These are phyloP conservation scores for Lipomyces anomalus DNA, from an alignment of 805 yeast genomes.

Conservation along the genomic window DNA sequence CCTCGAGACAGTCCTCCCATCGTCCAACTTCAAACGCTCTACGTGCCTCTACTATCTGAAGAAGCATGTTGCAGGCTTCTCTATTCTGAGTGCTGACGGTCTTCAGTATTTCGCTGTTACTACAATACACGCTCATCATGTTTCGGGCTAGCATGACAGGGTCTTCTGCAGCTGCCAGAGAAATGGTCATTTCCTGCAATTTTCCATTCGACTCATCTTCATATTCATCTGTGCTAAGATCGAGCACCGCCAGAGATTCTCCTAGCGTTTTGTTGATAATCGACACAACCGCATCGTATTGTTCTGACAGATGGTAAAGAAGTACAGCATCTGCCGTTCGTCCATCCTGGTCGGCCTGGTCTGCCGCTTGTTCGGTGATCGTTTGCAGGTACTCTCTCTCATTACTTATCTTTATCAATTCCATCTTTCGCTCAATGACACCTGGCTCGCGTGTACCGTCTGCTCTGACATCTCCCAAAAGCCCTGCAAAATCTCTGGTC, in stretches of 20 bases:
- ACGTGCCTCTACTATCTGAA: constrained; percentile 65
- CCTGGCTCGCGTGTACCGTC: constrained; percentile 80
- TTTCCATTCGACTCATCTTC: no score
- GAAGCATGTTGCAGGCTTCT: constrained; percentile 58
- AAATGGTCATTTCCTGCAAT: constrained; percentile 32
- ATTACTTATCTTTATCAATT: constrained; percentile 53
- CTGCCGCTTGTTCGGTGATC: constrained; percentile 81
- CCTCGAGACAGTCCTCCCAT: constrained; percentile 53
- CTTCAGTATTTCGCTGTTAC: constrained; percentile 55
- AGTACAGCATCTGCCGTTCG: constrained; percentile 77
- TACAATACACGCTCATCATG: constrained; percentile 38
- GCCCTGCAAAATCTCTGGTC: constrained; percentile 72
- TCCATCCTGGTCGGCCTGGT: constrained; percentile 86
- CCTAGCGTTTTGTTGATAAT: constrained; percentile 73
- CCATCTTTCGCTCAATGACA: constrained; percentile 69
- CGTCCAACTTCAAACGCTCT: constrained; percentile 49
- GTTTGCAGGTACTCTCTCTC: constrained; percentile 57
- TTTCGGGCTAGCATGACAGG: constrained; percentile 38
- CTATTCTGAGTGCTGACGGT: constrained; percentile 50
- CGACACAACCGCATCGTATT: constrained; percentile 70
- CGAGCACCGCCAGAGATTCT: constrained; percentile 67
- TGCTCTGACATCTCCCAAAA: constrained; percentile 76
- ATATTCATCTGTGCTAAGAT: constrained; percentile 43
- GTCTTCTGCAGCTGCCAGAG: constrained; percentile 32
- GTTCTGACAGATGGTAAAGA: constrained; percentile 82